Percentiles rank a stretch among this genome's conserved stretches.
Conservation (phyloP, 2,329 filamentous ascomycete species). For the Chalara sp. region DNA sequence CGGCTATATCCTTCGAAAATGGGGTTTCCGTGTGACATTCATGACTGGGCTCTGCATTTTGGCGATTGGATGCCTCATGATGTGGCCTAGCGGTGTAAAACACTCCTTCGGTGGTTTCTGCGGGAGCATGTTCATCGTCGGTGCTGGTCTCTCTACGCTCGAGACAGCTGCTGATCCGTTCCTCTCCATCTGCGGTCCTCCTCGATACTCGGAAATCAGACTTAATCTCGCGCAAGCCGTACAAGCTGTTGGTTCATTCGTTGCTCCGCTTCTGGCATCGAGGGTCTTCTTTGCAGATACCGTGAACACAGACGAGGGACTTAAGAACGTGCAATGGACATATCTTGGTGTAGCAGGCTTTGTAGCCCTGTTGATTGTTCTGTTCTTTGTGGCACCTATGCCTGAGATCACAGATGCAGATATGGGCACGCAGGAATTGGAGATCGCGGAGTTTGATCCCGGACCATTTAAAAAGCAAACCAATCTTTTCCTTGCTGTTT, state of each 20-base stretch:
- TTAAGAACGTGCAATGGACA: slow-evolving; percentile 60
- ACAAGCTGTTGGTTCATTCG: slow-evolving; percentile 67
- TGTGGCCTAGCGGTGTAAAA: slow-evolving; percentile 49
- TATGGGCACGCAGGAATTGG: slow-evolving; percentile 55
- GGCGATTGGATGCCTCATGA: slow-evolving; percentile 51
- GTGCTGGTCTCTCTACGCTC: slow-evolving; percentile 64
- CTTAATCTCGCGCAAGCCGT: slow-evolving; percentile 74
- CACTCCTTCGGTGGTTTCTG: slow-evolving; percentile 70
- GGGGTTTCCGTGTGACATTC: slow-evolving; percentile 58
- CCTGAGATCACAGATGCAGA: slow-evolving; percentile 69
- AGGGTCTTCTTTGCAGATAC: slow-evolving; percentile 67
- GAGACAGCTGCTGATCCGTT: slow-evolving; percentile 70
- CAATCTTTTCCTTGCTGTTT: slow-evolving; percentile 67
- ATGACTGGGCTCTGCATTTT: slow-evolving; percentile 63
- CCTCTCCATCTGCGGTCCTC: slow-evolving; percentile 51
- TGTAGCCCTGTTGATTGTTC: slow-evolving; percentile 58
- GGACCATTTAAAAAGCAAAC: slow-evolving; percentile 66
- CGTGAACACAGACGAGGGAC: slow-evolving; percentile 35
- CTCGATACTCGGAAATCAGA: slow-evolving; percentile 64
- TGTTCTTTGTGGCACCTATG: slow-evolving; percentile 55
- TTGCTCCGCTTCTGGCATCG: slow-evolving; percentile 66
- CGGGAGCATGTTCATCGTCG: slow-evolving; percentile 65
- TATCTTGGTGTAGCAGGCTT: slow-evolving; percentile 69
- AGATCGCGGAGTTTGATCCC: slow-evolving; percentile 37
- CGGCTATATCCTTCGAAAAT: slow-evolving; percentile 59